Evolutionary conservation across 371 early-diverging fungal genomes (phyloP), one percentile per base, ranked within the genome.

Genomic region (Syncephalastrum sp.): DNA sequence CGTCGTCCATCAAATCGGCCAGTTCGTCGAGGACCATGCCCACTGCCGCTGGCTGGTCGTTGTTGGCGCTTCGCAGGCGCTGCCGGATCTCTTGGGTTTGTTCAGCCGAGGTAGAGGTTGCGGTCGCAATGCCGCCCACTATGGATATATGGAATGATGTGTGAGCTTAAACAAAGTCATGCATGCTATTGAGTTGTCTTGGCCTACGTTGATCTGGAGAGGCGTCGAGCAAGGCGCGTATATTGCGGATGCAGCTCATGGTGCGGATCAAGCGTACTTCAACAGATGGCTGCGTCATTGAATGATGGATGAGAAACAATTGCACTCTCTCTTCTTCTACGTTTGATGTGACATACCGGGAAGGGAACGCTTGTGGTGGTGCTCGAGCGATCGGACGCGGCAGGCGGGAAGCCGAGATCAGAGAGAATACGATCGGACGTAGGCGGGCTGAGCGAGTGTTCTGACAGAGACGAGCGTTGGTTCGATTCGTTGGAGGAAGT

Each of bases 261-360:
- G 78, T 72, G 53, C 78, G 66, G 21, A 70, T 68, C 19, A 78
- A 59, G 38, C 78, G 68, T 1, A 74, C 69, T 67, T 78, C 78
- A 7, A 78, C 69, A 10, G 70, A 72, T 8, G 75, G 65, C 75
- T 78, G 59, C 14, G 23, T 13, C 23, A 51, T 45, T 10, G 17
- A 23, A 5, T 0, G 14, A 46, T 25, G 21, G 19, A 33, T 33
- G 2, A 33, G 38, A 0, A 33, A 33, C 6, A 5, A 27, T 7
- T 3, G 25, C 5, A 5, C 7, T 5, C 12, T 33, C 0, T 33
- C 10, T 33, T 33, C 38, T 33, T 2, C 38, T 10, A 8, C 10
- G 38, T 12, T 12, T 10, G 8, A 33, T 33, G 38, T 33, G 2
- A 33, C 38, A 33, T 33, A 33, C 38, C 38, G 38, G 38, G 2